A percentile compares a stretch with the other conserved stretches of the same genome.
phyloP scores from a whole-genome alignment of 2,329 filamentous ascomycete genomes.

The Trichoderma citrinoviride region DNA sequence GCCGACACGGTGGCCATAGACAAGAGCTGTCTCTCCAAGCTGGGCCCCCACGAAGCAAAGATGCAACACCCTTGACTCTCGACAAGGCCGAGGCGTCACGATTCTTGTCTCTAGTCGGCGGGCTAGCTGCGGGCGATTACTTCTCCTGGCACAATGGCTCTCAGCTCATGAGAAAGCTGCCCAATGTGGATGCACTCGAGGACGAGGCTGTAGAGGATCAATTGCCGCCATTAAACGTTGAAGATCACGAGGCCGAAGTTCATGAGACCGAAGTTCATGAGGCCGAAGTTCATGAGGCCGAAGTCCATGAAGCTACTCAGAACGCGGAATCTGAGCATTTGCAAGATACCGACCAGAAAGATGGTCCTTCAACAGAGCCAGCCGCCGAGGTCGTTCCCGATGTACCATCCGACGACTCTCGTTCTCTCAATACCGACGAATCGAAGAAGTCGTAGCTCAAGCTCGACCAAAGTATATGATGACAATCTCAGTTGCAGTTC shows the following conservation, averaged over 20 bases:
- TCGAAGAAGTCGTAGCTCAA: background rate
- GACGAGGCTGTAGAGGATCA: background rate
- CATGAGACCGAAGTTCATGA: too few relatives aligned
- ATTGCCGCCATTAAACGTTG: background rate
- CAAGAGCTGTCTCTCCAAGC: slow-evolving; percentile 46
- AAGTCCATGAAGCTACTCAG: too few relatives aligned
- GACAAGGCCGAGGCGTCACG: slow-evolving; percentile 6
- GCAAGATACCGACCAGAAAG: background rate
- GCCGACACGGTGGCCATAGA: slow-evolving; percentile 50
- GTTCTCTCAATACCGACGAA: background rate
- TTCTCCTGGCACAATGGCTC: slow-evolving; percentile 40
- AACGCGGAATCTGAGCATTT: background rate
- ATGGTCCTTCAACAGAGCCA: background rate
- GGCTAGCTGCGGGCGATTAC: slow-evolving; percentile 32
- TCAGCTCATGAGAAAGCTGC: slow-evolving; percentile 27
- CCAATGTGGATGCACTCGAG: background rate
- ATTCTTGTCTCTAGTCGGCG: slow-evolving; percentile 33
- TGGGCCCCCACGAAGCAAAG: background rate
- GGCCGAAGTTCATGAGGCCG: too few relatives aligned
- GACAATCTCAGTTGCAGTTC: background rate
- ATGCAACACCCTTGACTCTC: background rate
- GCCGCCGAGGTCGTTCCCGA: background rate
- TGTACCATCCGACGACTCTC: background rate
- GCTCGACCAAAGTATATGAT: background rate
- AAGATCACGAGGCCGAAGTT: background rate